phyloP scores from a whole-genome alignment of 2,329 filamentous ascomycete genomes.

The Myriosclerotinia duriaeana region DNA sequence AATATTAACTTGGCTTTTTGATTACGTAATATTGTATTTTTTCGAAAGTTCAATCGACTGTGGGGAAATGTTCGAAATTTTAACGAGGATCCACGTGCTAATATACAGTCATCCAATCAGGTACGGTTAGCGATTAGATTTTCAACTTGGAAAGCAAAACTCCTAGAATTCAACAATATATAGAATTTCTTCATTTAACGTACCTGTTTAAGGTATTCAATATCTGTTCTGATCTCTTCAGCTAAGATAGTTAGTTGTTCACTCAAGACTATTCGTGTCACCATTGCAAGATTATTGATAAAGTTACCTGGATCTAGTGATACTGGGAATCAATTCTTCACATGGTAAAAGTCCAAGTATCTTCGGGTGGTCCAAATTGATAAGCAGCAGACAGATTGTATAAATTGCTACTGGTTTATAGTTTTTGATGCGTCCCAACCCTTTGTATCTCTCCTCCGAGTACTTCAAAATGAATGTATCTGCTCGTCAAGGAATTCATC shows the following conservation, averaged over 20 bases:
- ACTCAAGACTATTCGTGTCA: not conserved
- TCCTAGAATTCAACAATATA: not conserved
- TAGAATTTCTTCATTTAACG: not conserved
- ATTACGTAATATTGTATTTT: not conserved
- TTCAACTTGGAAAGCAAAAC: too few relatives aligned
- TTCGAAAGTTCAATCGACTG: constrained; percentile 22
- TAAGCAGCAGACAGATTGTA: not conserved
- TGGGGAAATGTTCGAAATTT: constrained; percentile 11
- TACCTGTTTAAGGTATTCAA: not conserved
- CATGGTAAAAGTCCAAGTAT: not conserved
- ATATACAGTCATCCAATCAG: not conserved
- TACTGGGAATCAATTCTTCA: not conserved
- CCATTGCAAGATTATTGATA: not conserved
- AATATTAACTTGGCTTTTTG: too few relatives aligned
- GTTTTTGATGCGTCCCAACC: not conserved
- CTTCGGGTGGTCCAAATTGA: not conserved
- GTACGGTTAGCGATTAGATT: too few relatives aligned
- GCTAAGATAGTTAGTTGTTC: not conserved
- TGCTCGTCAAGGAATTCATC: not conserved
- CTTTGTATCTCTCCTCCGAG: not conserved
- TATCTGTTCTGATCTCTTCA: not conserved
- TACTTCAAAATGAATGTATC: not conserved
- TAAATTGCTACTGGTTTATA: not conserved
- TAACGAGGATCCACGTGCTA: constrained; percentile 15
- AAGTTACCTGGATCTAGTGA: not conserved